These are phyloP conservation scores for Colletotrichum sp. DNA, from an alignment of 2,329 filamentous ascomycete genomes.

Conservation along the genomic window DNA sequence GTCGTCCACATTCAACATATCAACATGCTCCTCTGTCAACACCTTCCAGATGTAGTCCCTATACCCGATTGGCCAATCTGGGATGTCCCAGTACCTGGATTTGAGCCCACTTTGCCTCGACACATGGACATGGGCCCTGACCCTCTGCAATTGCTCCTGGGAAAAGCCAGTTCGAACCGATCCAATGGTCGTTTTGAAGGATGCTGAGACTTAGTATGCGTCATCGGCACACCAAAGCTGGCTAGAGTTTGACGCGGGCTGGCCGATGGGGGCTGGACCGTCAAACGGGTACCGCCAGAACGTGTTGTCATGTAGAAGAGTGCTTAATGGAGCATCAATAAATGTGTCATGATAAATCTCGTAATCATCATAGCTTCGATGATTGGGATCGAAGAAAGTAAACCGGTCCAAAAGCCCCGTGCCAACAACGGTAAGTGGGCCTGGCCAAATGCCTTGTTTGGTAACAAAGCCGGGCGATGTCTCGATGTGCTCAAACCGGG, in stretches of 20 bases:
- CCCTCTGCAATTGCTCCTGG: slow-evolving; percentile 40
- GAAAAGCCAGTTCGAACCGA: slow-evolving; percentile 50
- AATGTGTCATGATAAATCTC: slow-evolving; percentile 63
- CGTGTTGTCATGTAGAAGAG: slow-evolving; percentile 22
- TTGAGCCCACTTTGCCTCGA: slow-evolving; percentile 58
- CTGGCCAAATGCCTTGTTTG: neutral
- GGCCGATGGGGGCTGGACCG: too few species aligned
- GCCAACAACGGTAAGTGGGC: slow-evolving; percentile 70
- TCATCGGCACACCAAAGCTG: neutral
- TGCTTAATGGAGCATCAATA: slow-evolving; percentile 66
- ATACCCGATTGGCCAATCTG: slow-evolving; percentile 56
- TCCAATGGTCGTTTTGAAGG: slow-evolving; percentile 60
- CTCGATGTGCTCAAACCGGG: slow-evolving; percentile 50
- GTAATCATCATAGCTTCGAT: slow-evolving; percentile 40
- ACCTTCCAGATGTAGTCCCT: slow-evolving; percentile 61
- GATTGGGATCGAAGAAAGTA: slow-evolving; percentile 46
- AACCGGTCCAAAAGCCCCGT: slow-evolving; percentile 54
- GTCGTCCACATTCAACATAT: slow-evolving; percentile 66
- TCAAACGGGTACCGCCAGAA: neutral
- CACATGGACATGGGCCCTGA: slow-evolving; percentile 49
- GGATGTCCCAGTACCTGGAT: slow-evolving; percentile 65
- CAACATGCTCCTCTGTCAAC: slow-evolving; percentile 57
- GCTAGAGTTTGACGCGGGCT: too few species aligned
- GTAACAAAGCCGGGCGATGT: slow-evolving; percentile 22
- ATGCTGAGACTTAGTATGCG: slow-evolving; percentile 66